A percentile compares a stretch with the other conserved stretches of the same genome.
phyloP scores from a whole-genome alignment of 176 grass and related monocot genomes.

The Raddia guianensis region DNA sequence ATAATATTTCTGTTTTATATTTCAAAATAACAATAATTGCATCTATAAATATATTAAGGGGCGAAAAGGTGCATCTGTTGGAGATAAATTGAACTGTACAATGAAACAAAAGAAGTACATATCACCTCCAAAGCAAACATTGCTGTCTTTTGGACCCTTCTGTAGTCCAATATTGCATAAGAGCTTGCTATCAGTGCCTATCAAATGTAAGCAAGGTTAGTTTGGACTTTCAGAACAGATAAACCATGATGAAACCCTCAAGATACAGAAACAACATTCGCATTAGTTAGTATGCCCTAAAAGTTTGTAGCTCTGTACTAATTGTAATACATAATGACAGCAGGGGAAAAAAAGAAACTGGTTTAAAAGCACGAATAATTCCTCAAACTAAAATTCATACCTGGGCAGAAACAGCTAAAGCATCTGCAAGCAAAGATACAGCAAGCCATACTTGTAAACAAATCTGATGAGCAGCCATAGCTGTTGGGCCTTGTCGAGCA shows the following conservation, averaged over 20 bases:
- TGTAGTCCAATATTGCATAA: conserved; percentile 73
- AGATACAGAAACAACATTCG: conserved; percentile 24
- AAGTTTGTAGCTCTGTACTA: conserved; percentile 1
- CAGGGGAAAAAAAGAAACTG: neutral
- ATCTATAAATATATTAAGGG: neutral
- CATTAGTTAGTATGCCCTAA: conserved; percentile 10
- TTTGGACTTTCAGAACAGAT: conserved; percentile 7
- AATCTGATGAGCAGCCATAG: conserved; percentile 97
- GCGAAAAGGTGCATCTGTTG: neutral
- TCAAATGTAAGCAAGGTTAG: conserved; percentile 32
- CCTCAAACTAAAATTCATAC: conserved; percentile 12
- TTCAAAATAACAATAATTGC: conserved; percentile 32
- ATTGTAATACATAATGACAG: neutral
- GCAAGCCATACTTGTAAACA: conserved; percentile 99
- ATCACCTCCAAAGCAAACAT: conserved; percentile 73
- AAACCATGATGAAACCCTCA: conserved; percentile 22
- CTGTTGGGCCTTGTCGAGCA: conserved; percentile 85
- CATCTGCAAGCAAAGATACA: conserved; percentile 73
- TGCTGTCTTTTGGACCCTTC: conserved; percentile 70
- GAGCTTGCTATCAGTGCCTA: conserved; percentile 90
- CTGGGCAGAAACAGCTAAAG: conserved; percentile 70
- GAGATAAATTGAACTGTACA: conserved; percentile 3
- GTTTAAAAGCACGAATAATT: conserved; percentile 10
- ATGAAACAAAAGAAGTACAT: conserved; percentile 15
- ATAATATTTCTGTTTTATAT: conserved; percentile 27